Base-by-base conservation (phyloP, 169 alveolate species). In the Toxoplasma gondii region DNA sequence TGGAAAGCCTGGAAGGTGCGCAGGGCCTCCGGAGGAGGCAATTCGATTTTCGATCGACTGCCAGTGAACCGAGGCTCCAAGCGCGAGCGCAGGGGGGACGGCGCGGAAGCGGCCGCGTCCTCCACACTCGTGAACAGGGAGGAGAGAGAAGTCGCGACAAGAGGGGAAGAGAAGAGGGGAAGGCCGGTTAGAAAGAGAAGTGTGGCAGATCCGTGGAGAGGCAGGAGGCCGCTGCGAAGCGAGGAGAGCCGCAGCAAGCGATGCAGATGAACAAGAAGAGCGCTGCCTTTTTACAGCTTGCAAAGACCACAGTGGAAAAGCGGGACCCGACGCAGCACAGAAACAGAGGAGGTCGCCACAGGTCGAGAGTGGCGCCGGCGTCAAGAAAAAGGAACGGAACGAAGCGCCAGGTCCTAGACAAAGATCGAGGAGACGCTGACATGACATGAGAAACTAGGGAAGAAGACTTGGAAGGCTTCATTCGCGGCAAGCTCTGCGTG, bases 71-170 rank as follows among this genome's bases (percentile, higher is more conserved):
- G 84, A 1, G 87, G 86, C 41, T 88, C 70, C n/a, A 34, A 9
- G 87, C 45, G 17, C 27, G 49, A 88, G 70, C n/a, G 86, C 38
- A 67, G 0, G 1, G 41, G 64, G 17, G 93, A 69, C 39, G 67
- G 87, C 29, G 93, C 58, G 34, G 93, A 86, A 58, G 58, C 93
- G 16, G 93, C 93, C 41, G 93, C 93, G 9, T 86, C 87, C 22
- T 64, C 67, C 43, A 88, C 91, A 44, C 84, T 74, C 45, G 74
- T 9, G 10, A 38, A n/a, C 84, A 34, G 74, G 45, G 74, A 53
- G 31, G 90, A 39, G 31, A 67, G 39, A 82, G 64, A 39, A 34
- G 90, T 36, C 49, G 91, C 91, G 54, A 31, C 74, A 31, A n/a
- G 12, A 31, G 86, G 43, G 19, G 86, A 74, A 12, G 86, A 17